Evolutionary conservation across 805 yeast genomes (phyloP).

Genomic region (Pichia kluyveri): DNA sequence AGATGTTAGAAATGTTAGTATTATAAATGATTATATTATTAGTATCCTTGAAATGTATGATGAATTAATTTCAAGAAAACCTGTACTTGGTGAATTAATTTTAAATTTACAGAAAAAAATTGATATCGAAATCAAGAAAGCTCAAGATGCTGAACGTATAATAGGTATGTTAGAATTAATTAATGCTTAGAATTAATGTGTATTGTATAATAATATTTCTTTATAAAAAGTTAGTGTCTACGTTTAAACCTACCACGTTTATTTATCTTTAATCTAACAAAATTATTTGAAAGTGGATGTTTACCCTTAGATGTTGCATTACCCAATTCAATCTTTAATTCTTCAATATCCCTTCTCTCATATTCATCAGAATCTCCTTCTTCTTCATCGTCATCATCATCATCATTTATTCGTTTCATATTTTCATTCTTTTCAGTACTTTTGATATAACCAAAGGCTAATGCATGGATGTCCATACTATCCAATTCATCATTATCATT

Average conservation of each 20-base stretch:
- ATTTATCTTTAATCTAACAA: conserved; percentile 27
- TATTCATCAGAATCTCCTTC: conserved; percentile 16
- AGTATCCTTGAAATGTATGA: conserved; percentile 71
- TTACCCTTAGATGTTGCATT: conserved; percentile 17
- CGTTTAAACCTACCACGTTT: conserved; percentile 19
- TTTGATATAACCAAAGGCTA: conserved; percentile 14
- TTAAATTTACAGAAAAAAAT: conserved; percentile 52
- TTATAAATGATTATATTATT: conserved; percentile 60
- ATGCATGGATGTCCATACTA: conserved; percentile 34
- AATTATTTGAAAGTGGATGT: conserved; percentile 26
- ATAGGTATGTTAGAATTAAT: conserved; percentile 91
- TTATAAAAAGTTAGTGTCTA: conserved; percentile 9
- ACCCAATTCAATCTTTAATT: conserved; percentile 4
- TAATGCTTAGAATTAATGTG: conserved; percentile 33
- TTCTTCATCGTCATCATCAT: conserved; percentile 10
- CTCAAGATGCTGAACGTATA: conserved; percentile 80
- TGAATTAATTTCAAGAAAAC: conserved; percentile 59
- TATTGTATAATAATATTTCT: background rate
- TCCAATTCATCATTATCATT: conserved; percentile 24
- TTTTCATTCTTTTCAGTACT: background rate
- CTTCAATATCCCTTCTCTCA: conserved; percentile 12
- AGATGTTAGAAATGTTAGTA: conserved; percentile 62
- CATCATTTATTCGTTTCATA: background rate
- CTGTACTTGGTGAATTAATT: conserved; percentile 68
- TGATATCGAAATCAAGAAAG: conserved; percentile 60